A percentile compares a stretch with the other conserved stretches of the same genome.
Evolutionary conservation across 2,329 filamentous ascomycete species (phyloP).

Genomic region (Ophiocordyceps unilateralis): DNA sequence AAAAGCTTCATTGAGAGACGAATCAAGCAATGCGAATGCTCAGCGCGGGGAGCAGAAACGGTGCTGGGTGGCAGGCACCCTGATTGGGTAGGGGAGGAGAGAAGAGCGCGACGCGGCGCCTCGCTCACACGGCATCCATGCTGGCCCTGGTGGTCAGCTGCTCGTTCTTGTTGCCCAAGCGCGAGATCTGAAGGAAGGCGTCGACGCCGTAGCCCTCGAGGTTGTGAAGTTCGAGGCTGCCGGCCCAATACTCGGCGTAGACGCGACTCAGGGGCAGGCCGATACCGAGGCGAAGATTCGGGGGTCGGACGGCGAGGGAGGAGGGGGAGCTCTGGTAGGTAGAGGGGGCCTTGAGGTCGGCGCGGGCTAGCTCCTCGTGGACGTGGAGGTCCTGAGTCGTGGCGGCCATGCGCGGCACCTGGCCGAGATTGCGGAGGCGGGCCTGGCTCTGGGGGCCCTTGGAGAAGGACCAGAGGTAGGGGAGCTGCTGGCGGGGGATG

Average conservation of each 20-base stretch:
- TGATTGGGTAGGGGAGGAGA: neutral
- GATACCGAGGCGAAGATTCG: slow-evolving; percentile 78
- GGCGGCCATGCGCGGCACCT: slow-evolving; percentile 80
- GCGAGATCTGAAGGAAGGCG: slow-evolving; percentile 89
- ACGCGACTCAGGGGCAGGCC: slow-evolving; percentile 84
- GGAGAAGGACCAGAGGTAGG: slow-evolving; percentile 90
- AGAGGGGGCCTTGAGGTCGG: slow-evolving; percentile 22
- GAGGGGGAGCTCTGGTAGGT: slow-evolving; percentile 48
- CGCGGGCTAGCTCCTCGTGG: slow-evolving; percentile 22
- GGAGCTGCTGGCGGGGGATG: slow-evolving; percentile 67
- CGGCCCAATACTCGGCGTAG: slow-evolving; percentile 97
- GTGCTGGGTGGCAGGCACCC: neutral
- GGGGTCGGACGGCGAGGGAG: slow-evolving; percentile 65
- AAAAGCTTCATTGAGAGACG: slow-evolving; percentile 19
- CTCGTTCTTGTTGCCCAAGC: slow-evolving; percentile 95
- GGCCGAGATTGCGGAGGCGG: slow-evolving; percentile 67
- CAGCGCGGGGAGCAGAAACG: neutral
- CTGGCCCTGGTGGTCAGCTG: slow-evolving; percentile 63
- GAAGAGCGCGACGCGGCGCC: neutral
- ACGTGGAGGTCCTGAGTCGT: slow-evolving; percentile 74
- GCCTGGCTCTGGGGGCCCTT: slow-evolving; percentile 70
- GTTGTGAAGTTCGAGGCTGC: slow-evolving; percentile 76
- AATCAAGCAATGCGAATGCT: neutral
- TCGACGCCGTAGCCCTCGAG: slow-evolving; percentile 92
- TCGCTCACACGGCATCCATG: slow-evolving; percentile 49